A percentile compares a stretch with the other conserved stretches of the same genome.
phyloP scores from a whole-genome alignment of 192 early-diverging fungal species.

The Ambispora gerdemannii region DNA sequence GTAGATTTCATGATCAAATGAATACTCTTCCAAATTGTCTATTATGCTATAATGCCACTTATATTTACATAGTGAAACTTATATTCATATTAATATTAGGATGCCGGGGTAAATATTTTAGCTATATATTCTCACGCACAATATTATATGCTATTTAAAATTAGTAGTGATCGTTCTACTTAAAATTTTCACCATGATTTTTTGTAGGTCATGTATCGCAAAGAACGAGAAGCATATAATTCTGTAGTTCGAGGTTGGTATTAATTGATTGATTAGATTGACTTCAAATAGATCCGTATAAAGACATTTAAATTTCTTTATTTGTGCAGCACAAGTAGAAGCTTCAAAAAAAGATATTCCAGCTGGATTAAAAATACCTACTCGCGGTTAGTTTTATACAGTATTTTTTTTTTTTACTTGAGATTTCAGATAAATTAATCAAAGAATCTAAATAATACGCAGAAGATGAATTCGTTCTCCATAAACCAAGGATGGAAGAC shows the following conservation, averaged over 20 bases:
- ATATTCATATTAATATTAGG: too few species aligned
- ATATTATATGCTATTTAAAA: too few species aligned
- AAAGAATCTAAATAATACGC: slow-evolving; percentile 24
- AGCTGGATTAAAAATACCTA: slow-evolving; percentile 47
- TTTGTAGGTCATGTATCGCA: slow-evolving; percentile 44
- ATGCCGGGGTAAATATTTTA: slow-evolving; percentile 44
- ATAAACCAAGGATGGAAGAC: slow-evolving; percentile 39
- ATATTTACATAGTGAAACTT: too few species aligned
- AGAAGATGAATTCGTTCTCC: slow-evolving; percentile 27
- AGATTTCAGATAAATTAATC: background rate
- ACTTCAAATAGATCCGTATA: too few species aligned
- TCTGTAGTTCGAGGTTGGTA: slow-evolving; percentile 39
- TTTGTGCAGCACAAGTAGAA: slow-evolving; percentile 45
- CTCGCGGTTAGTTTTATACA: slow-evolving; percentile 39
- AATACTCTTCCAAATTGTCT: too few species aligned
- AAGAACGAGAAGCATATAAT: slow-evolving; percentile 39
- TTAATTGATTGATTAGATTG: background rate
- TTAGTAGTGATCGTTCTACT: too few species aligned
- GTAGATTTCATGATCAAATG: too few species aligned
- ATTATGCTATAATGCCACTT: too few species aligned
- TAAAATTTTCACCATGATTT: too few species aligned
- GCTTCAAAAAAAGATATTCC: slow-evolving; percentile 47
- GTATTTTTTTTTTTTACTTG: background rate
- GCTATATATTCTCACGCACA: background rate
- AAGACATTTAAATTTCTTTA: background rate